Evolutionary conservation across 805 yeast genomes (phyloP).

Genomic region (Starmerella bombi): DNA sequence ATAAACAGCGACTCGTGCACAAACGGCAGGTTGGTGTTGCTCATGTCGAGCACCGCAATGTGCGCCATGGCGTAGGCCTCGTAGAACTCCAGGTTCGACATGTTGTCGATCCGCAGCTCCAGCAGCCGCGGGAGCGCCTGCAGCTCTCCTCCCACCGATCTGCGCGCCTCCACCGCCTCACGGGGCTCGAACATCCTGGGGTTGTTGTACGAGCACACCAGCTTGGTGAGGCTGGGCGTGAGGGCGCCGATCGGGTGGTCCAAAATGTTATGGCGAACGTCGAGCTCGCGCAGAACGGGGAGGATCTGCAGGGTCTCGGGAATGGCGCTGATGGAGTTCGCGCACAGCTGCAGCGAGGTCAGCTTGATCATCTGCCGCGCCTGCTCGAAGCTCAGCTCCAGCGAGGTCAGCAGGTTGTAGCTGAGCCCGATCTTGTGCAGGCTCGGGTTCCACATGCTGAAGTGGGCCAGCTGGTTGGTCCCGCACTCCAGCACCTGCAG

Average conservation of each 20-base stretch:
- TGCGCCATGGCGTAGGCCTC: slow-evolving; percentile 3
- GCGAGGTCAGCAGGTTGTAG: slow-evolving; percentile 46
- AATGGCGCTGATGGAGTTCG: slow-evolving; percentile 50
- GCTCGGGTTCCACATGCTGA: slow-evolving; percentile 37
- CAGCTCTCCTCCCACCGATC: background rate
- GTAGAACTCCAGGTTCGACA: slow-evolving; percentile 3
- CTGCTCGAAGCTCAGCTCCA: slow-evolving; percentile 23
- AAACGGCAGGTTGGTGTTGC: slow-evolving; percentile 70
- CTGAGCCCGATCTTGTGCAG: slow-evolving; percentile 58
- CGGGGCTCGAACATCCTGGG: slow-evolving; percentile 5
- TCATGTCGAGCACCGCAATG: slow-evolving; percentile 45
- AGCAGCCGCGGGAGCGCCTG: background rate
- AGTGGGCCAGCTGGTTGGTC: slow-evolving; percentile 35
- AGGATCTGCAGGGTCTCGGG: slow-evolving; percentile 53
- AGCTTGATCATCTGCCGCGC: slow-evolving; percentile 51
- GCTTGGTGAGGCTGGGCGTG: slow-evolving; percentile 19
- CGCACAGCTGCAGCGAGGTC: slow-evolving; percentile 62
- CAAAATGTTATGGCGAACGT: slow-evolving; percentile 46
- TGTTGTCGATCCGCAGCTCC: slow-evolving; percentile 7
- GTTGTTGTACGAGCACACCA: slow-evolving; percentile 22
- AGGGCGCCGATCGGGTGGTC: slow-evolving; percentile 31
- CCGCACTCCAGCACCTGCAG: slow-evolving; percentile 15
- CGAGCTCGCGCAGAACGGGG: slow-evolving; percentile 52
- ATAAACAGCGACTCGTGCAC: slow-evolving; percentile 52
- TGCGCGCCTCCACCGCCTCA: background rate